phyloP scores from a whole-genome alignment of 2,329 filamentous ascomycete species.

The Plectosphaerella cucumerina region DNA sequence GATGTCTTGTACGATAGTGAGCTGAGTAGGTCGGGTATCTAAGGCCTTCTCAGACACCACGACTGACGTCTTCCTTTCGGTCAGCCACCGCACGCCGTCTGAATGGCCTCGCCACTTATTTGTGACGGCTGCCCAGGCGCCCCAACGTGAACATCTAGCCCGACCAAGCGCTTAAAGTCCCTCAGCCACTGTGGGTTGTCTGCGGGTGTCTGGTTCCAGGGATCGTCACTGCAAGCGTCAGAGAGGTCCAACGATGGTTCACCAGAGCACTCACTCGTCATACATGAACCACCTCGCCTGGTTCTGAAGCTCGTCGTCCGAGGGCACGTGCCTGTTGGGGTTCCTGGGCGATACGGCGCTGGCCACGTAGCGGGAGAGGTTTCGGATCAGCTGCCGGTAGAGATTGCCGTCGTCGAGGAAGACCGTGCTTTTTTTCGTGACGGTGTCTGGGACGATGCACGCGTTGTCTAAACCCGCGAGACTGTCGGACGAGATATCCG shows the following conservation, averaged over 20 bases:
- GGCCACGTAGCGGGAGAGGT: slow-evolving; percentile 17
- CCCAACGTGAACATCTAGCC: too few species aligned
- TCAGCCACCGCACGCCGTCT: too few species aligned
- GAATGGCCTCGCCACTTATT: too few species aligned
- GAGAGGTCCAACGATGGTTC: not conserved
- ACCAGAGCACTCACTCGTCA: slow-evolving; percentile 17
- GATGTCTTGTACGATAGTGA: too few species aligned
- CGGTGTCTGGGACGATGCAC: not conserved
- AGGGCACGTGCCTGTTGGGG: slow-evolving; percentile 22
- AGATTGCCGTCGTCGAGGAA: slow-evolving; percentile 9
- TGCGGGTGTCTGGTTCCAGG: slow-evolving; percentile 12
- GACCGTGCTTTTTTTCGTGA: too few species aligned
- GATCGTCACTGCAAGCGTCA: slow-evolving; percentile 4
- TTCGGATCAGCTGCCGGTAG: slow-evolving; percentile 15
- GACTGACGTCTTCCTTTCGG: too few species aligned
- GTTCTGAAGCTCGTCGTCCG: slow-evolving; percentile 27
- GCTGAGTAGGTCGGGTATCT: too few species aligned
- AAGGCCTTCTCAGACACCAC: too few species aligned
- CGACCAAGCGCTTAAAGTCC: slow-evolving; percentile 7
- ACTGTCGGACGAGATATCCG: not conserved
- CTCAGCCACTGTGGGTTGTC: slow-evolving; percentile 7
- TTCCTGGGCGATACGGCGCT: slow-evolving; percentile 24
- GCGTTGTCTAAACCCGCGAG: not conserved
- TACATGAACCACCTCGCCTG: slow-evolving; percentile 26
- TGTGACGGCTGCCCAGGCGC: too few species aligned